Evolutionary conservation across 2,329 filamentous ascomycete species (phyloP).

Genomic region (Trichoderma sp.): DNA sequence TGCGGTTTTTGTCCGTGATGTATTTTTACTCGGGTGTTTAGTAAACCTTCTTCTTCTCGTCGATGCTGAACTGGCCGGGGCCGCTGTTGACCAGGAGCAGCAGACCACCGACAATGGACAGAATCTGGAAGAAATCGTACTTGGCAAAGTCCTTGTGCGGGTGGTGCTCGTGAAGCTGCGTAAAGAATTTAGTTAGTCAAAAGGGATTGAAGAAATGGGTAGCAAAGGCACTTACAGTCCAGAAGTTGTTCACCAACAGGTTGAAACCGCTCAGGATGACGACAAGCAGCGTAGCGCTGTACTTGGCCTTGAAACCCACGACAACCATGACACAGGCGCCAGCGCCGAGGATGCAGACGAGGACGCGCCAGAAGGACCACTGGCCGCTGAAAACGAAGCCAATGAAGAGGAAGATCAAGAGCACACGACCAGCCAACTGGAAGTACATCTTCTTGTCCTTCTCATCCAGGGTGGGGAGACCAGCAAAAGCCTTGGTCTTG

Average conservation of each 20-base stretch:
- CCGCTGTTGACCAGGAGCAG: slow-evolving; percentile 98
- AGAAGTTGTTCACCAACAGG: slow-evolving; percentile 98
- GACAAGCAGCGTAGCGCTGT: slow-evolving; percentile 92
- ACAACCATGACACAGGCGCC: slow-evolving; percentile 98
- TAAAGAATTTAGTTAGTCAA: slow-evolving; percentile 1
- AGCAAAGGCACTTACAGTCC: slow-evolving; percentile 71
- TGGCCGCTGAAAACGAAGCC: slow-evolving; percentile 95
- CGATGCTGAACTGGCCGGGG: slow-evolving; percentile 94
- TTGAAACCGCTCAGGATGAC: slow-evolving; percentile 97
- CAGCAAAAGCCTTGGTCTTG: slow-evolving; percentile 95
- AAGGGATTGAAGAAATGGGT: neutral
- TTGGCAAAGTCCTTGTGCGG: slow-evolving; percentile 99
- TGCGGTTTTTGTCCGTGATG: neutral
- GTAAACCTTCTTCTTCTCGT: slow-evolving; percentile 99
- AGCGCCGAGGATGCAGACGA: slow-evolving; percentile 82
- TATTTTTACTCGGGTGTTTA: slow-evolving; percentile 43
- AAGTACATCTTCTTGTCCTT: slow-evolving; percentile 99
- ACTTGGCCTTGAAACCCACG: slow-evolving; percentile 99
- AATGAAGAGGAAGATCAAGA: slow-evolving; percentile 96
- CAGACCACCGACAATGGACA: slow-evolving; percentile 96
- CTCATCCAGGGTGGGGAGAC: slow-evolving; percentile 90
- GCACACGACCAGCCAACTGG: slow-evolving; percentile 91
- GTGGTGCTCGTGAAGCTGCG: slow-evolving; percentile 90
- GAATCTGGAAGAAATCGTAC: slow-evolving; percentile 99
- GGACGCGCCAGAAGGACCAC: slow-evolving; percentile 85